Conservation (phyloP, 2,329 filamentous ascomycete species). For the Fusarium foetens region DNA sequence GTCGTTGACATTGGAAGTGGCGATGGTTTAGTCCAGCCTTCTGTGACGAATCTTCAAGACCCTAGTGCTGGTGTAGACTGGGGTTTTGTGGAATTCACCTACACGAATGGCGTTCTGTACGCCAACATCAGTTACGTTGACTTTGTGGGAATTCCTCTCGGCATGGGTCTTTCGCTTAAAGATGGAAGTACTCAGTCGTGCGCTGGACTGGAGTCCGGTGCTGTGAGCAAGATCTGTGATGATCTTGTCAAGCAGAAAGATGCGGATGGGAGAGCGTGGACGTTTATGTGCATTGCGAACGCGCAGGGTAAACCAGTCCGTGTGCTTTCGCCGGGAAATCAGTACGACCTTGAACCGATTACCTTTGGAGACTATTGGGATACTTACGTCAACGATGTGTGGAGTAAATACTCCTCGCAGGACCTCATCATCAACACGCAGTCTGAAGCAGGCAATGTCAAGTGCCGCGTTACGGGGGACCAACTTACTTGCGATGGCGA, state of each 20-base stretch:
- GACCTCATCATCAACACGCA: slow-evolving; percentile 58
- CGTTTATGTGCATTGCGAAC: slow-evolving; percentile 55
- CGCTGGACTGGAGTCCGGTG: slow-evolving; percentile 51
- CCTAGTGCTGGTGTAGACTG: slow-evolving; percentile 57
- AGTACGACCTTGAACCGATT: slow-evolving; percentile 48
- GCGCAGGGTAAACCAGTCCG: slow-evolving; percentile 53
- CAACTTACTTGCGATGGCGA: slow-evolving; percentile 55
- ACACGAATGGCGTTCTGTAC: slow-evolving; percentile 53
- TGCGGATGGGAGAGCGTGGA: slow-evolving; percentile 56
- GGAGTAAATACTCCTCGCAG: slow-evolving; percentile 52
- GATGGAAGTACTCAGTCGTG: slow-evolving; percentile 52
- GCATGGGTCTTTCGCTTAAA: slow-evolving; percentile 56
- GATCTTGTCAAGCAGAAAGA: slow-evolving; percentile 52
- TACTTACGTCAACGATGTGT: slow-evolving; percentile 59
- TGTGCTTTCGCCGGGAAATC: slow-evolving; percentile 57
- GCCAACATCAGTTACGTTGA: slow-evolving; percentile 64
- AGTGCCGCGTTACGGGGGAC: slow-evolving; percentile 52
- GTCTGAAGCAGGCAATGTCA: slow-evolving; percentile 50
- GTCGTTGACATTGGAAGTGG: slow-evolving; percentile 48
- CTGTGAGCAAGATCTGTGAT: slow-evolving; percentile 54
- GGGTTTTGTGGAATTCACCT: slow-evolving; percentile 63
- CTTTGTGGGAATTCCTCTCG: slow-evolving; percentile 62
- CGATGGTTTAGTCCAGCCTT: slow-evolving; percentile 60
- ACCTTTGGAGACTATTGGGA: slow-evolving; percentile 57
- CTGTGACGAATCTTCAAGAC: slow-evolving; percentile 56